Base-by-base conservation (phyloP, 495 filamentous ascomycete genomes). In the Amniculicola lignicola region DNA sequence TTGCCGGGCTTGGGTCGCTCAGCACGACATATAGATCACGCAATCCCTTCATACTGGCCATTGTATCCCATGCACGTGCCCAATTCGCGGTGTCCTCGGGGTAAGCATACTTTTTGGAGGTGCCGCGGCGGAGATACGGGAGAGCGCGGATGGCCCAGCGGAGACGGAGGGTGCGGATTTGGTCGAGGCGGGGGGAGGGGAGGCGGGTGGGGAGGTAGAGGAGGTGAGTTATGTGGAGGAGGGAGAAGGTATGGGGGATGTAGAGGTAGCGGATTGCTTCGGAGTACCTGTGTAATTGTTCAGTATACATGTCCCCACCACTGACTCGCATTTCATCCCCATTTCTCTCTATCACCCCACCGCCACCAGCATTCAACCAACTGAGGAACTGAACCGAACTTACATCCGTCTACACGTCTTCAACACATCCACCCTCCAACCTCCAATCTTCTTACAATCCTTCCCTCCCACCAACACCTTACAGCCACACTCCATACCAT, bases 21-120 rank as follows among this genome's bases (percentile, higher is more conserved):
- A 64, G 18, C 39, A 59, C 56, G 9, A 64, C 51, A 25, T 37
- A 43, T 18, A 64, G 24, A 10, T 59, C 48, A 16, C 55, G 31
- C 45, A 64, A 42, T 15, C 39, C 38, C 15, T 36, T 7, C 61
- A 64, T 59, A 9, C 15, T 23, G 1, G 51, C 42, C 18, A 64
- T 12, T 3, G 53, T 60, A 11, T 43, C 7, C 61, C 61, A 64
- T n/a, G 12, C 38, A 1, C 35, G 24, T 22, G 25, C 15, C 61
- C 61, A 64, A 28, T 64, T 51, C 29, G 24, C 22, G 1, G 61
- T 64, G 52, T 64, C 61, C 16, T 64, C 61, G 14, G 51, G 61
- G 25, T 56, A 64, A 5, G 61, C 51, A 23, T 45, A 19, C 2
- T 37, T 16, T 3, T 51, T 33, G 10, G 39, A 54, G 1, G 31